Base-by-base conservation (phyloP, 192 early-diverging fungal species). In the Backusella luteola region DNA sequence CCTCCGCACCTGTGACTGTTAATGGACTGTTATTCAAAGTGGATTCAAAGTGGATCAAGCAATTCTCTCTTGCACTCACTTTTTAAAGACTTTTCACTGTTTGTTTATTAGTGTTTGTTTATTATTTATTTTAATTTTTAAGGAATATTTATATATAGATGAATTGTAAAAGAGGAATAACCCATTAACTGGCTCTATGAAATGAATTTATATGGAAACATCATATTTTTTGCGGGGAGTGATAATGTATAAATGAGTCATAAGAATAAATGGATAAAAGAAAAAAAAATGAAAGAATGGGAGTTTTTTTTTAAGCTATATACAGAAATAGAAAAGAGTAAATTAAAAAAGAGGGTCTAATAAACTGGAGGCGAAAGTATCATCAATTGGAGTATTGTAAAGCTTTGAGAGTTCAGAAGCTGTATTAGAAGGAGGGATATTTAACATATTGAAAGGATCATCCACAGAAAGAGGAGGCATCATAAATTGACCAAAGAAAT, bases 331-430 rank as follows among this genome's bases (percentile, higher is more conserved):
- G 49, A 11, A 34, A 56, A 32, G n/a, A 29, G 21, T 17, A 15
- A 12, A 29, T 74, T 75, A 75, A 44, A 75, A 75, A 29, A 75
- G 74, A 44, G 74, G 74, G 44, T 75, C 74, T 42, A 75, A 67
- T 34, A 66, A 75, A 11, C 38, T 34, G 29, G 36, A 26, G n/a
- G 66, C 23, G 3, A 49, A 56, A 35, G 63, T 66, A 19, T 74
- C 73, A 38, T 66, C 35, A 19, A 66, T 38, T n/a, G 21, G 19
- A 41, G 63, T 67, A 46, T 26, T 17, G 41, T 67, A 67, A 23
- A 66, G 19, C 32, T 75, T 53, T 17, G 59, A 46, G 19, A 67
- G 29, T 26, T 66, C 36, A 23, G 17, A 26, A 67, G 74, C 46
- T 44, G 72, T 35, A 26, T 36, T 29, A 3, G 49, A 36, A 59